Percentiles rank a stretch among this genome's conserved stretches.
Evolutionary conservation across 163 green algal genomes (phyloP).

Genomic region (Coccomyxa subellipsoidea): DNA sequence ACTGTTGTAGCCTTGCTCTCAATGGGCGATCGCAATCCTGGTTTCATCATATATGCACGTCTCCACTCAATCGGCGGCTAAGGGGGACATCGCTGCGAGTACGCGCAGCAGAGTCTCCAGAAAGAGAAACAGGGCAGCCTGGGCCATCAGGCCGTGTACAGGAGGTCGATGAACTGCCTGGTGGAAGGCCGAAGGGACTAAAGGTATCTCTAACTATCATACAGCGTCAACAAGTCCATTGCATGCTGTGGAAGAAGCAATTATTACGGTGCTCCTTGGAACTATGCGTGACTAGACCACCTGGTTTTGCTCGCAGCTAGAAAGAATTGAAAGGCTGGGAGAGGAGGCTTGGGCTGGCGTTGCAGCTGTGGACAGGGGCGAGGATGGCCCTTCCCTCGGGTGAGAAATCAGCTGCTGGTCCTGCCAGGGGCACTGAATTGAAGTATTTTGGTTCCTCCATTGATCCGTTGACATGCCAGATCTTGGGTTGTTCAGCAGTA

Average conservation of each 20-base stretch:
- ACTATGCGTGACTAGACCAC: not conserved
- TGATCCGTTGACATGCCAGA: not conserved
- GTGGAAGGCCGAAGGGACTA: not conserved
- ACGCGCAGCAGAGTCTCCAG: not conserved
- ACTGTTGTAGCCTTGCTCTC: not conserved
- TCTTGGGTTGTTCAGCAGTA: not conserved
- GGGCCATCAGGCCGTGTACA: not conserved
- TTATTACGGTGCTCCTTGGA: too few relatives aligned
- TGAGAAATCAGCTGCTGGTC: not conserved
- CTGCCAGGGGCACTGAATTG: too few relatives aligned
- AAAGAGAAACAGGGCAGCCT: not conserved
- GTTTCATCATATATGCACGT: not conserved
- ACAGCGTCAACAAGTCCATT: not conserved
- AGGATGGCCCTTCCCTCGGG: not conserved
- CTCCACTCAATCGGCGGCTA: not conserved
- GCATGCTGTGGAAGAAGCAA: too few relatives aligned
- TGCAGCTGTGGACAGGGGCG: constrained; percentile 27
- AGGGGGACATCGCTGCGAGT: not conserved
- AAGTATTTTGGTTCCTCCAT: too few relatives aligned
- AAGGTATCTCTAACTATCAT: not conserved
- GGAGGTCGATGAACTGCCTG: not conserved
- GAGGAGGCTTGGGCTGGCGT: constrained; percentile 33
- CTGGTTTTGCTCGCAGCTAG: constrained; percentile 10
- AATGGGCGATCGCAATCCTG: not conserved
- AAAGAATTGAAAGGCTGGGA: constrained; percentile 26